phyloP scores from a whole-genome alignment of 352 stramenopile species.

The Globisporangium orthogonon region DNA sequence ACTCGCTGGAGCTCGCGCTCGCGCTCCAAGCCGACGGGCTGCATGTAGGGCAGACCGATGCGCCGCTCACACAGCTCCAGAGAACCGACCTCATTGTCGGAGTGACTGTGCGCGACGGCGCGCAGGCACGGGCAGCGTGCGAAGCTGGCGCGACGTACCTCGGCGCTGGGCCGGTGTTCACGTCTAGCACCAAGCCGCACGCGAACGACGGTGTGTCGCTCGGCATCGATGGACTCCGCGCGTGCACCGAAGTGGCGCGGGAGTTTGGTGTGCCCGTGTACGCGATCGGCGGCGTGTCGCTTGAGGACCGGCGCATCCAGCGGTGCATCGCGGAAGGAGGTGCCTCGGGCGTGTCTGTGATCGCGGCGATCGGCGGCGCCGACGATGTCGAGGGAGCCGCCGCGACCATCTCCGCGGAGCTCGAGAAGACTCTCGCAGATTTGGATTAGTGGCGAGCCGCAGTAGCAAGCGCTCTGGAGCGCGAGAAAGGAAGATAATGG shows the following conservation, averaged over 20 bases:
- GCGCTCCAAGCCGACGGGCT: conserved; percentile 39
- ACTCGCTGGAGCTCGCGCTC: conserved; percentile 40
- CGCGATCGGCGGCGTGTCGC: conserved; percentile 38
- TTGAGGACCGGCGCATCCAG: conserved; percentile 28
- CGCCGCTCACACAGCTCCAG: conserved; percentile 14
- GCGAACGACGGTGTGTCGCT: conserved; percentile 49
- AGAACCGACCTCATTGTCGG: conserved; percentile 37
- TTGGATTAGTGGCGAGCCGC: too few relatives aligned
- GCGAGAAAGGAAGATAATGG: background rate
- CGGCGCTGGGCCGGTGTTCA: conserved; percentile 42
- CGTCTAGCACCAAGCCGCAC: conserved; percentile 43
- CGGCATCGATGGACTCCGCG: conserved; percentile 27
- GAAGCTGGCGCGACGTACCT: conserved; percentile 40
- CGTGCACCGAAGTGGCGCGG: conserved; percentile 16
- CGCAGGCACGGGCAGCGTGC: conserved; percentile 32
- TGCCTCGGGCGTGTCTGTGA: conserved; percentile 37
- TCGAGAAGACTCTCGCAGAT: conserved; percentile 9
- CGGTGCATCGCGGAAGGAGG: conserved; percentile 31
- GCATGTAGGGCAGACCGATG: conserved; percentile 48
- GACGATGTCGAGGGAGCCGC: conserved; percentile 23
- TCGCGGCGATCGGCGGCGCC: conserved; percentile 38
- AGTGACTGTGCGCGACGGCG: conserved; percentile 41
- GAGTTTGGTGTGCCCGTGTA: conserved; percentile 36
- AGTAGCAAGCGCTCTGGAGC: background rate
- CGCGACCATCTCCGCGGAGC: conserved; percentile 15